A percentile compares a stretch with the other conserved stretches of the same genome.
Conservation (phyloP, 257 asterid genomes). For the Fraxinus anomala region DNA sequence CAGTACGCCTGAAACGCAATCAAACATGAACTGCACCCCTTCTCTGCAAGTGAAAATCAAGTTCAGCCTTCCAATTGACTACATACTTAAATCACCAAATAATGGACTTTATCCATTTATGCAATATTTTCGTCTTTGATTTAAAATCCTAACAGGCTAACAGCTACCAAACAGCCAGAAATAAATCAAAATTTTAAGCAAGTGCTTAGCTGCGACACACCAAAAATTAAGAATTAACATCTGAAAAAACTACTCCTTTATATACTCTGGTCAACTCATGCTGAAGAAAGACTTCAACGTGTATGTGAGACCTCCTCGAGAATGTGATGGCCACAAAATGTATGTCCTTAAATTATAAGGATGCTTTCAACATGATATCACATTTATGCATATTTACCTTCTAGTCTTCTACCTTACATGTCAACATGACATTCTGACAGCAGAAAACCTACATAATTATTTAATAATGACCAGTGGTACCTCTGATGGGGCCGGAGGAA, state of each 20-base stretch:
- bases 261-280: constrained; percentile 13
- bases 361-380: background rate
- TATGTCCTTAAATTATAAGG: constrained; percentile 16
- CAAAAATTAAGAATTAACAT: constrained; percentile 20
- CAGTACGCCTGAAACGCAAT: constrained; percentile 81
- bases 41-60: constrained; percentile 69
- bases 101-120: background rate
- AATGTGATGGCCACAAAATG: constrained; percentile 20
- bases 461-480: constrained; percentile 34
- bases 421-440: constrained; percentile 17
- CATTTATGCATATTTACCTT: background rate
- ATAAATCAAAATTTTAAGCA: constrained; percentile 22
- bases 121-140: background rate
- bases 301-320: constrained; percentile 3
- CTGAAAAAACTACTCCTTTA: background rate
- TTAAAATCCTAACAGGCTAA: constrained; percentile 8
- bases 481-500: constrained; percentile 98
- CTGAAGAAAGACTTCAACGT: constrained; percentile 14
- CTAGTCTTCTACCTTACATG: background rate
- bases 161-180: constrained; percentile 6
- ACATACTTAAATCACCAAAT: constrained; percentile 8
- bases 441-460: constrained; percentile 19
- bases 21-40: constrained; percentile 99
- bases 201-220: constrained; percentile 11
- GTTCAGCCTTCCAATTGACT: constrained; percentile 29